Conservation (phyloP, 305 asterid genomes). For the Euphrasia arctica region DNA sequence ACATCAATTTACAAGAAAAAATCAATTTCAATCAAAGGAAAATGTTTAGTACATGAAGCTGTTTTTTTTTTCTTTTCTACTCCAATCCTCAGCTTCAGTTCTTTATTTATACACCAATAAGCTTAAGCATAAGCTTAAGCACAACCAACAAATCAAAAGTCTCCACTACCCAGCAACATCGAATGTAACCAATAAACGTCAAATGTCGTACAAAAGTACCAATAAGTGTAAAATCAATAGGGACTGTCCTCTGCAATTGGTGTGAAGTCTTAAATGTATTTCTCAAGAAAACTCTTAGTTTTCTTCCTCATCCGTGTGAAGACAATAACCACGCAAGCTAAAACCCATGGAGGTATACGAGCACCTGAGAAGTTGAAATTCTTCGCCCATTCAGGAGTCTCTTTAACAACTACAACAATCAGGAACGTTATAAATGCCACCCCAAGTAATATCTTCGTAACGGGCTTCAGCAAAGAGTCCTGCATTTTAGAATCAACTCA, state of each 20-base stretch:
- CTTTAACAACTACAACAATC: conserved; percentile 53
- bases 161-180: too few species aligned
- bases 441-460: conserved; percentile 70
- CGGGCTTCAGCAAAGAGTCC: conserved; percentile 83
- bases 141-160: too few species aligned
- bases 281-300: conserved; percentile 58
- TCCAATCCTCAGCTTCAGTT: too few species aligned
- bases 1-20: too few species aligned
- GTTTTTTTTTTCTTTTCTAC: too few species aligned
- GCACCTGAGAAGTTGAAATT: conserved; percentile 59
- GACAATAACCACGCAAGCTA: conserved; percentile 81
- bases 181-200: too few species aligned
- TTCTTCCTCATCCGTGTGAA: conserved; percentile 95
- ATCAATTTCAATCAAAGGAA: too few species aligned
- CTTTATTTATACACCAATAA: too few species aligned
- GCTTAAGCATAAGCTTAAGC: too few species aligned
- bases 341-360: conserved; percentile 78
- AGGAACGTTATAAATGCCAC: conserved; percentile 47
- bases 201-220: too few species aligned
- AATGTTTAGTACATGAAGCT: too few species aligned
- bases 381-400: conserved; percentile 78
- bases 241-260: conserved; percentile 12
- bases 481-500: conserved; percentile 32
- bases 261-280: conserved; percentile 28
- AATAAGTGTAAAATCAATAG: background rate